Base-by-base conservation (phyloP, 2,329 filamentous ascomycete genomes). In the Tolypocladium guangdongense region DNA sequence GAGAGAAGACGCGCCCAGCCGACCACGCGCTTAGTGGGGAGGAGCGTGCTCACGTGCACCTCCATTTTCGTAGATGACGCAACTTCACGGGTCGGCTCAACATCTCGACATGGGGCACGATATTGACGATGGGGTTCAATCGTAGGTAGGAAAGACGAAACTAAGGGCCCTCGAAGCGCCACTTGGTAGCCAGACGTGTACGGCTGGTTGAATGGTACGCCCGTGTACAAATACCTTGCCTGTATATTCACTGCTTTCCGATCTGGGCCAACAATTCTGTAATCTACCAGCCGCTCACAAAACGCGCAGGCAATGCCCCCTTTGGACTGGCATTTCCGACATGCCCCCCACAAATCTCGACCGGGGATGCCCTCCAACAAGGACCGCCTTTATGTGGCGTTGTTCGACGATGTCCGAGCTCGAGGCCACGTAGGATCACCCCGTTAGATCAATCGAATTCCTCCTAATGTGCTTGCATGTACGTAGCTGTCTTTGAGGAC, bases 311-410 rank as follows among this genome's bases (percentile, higher is more conserved):
- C 32, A 33, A 33, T 33, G 32, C 18, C 18, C 36, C 18, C 36
- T 6, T 38, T 7, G 18, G n/a, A 18, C 30, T 30, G 30, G 7
- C 30, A 30, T 22, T 41, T 24, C 20, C 20, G 38, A 24, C 2
- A 14, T 14, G 14, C 8, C 38, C 38, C 38, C 8, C 5, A 32
- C 30, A 6, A 32, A 11, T 33, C 32, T 33, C 10, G 32, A 33
- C 8, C 32, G 8, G 32, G 10, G 30, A 54, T 54, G 52, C 52
- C 48, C 2, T 50, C 52, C 18, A 30, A 50, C 16, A 54, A 50
- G 30, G 43, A 37, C 33, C 52, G 52, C n/a, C 52, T 54, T 8
- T 54, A 54, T 32, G 35, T 54, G 16, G 52, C 37, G 3, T 33
- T 54, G 16, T 54, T 30, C 20, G 14, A 45, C 24, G 18, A 54